Conservation (phyloP, 2,329 filamentous ascomycete genomes). For the Curvularia lunata region DNA sequence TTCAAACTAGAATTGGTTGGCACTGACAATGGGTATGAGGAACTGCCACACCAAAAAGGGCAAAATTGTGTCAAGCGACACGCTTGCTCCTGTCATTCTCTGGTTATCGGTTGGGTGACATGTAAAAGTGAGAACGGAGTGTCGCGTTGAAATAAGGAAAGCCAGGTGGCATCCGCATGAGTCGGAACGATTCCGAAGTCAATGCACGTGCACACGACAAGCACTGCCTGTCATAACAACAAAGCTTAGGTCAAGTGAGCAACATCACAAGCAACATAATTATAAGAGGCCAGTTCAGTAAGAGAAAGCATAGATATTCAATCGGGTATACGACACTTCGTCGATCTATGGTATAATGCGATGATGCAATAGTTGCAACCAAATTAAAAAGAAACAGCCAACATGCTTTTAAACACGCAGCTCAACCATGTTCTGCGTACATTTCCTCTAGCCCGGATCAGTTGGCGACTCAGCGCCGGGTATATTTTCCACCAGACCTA, state of each 20-base stretch:
- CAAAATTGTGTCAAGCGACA: constrained; percentile 41
- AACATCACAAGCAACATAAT: background rate
- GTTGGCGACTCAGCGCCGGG: constrained; percentile 35
- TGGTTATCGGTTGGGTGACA: constrained; percentile 1
- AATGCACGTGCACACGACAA: constrained; percentile 12
- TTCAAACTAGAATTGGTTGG: background rate
- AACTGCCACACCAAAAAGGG: constrained; percentile 47
- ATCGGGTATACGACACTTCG: constrained; percentile 7
- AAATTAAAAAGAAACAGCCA: constrained; percentile 9
- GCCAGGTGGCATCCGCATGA: constrained; percentile 17
- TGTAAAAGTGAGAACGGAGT: background rate
- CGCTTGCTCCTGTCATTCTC: constrained; percentile 31
- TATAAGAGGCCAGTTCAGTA: background rate
- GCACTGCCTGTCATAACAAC: background rate
- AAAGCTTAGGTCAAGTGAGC: background rate
- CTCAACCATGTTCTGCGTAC: constrained; percentile 7
- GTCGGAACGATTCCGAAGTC: constrained; percentile 17
- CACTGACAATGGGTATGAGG: constrained; percentile 40
- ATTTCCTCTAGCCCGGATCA: constrained; percentile 6
- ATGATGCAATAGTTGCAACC: constrained; percentile 6
- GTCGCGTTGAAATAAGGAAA: background rate
- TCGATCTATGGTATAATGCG: constrained; percentile 16
- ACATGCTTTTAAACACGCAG: constrained; percentile 1
- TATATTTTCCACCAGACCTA: constrained; percentile 30
- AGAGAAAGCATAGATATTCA: constrained; percentile 9